These are phyloP conservation scores for Kodamaea kakaduensis DNA, from an alignment of 805 yeast genomes.

Conservation along the genomic window DNA sequence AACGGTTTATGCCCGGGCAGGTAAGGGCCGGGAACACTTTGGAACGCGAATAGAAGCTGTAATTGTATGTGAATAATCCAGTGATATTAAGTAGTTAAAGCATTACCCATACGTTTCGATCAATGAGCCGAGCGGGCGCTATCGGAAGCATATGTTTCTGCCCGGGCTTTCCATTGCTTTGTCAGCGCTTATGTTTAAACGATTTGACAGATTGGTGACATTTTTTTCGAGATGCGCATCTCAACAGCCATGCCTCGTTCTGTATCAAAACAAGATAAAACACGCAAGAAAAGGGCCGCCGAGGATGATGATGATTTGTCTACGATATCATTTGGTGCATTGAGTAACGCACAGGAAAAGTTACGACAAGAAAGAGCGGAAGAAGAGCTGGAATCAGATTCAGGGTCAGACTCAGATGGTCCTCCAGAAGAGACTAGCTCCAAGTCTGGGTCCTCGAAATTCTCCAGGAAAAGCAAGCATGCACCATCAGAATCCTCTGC, in stretches of 20 bases:
- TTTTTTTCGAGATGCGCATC: constrained; percentile 7
- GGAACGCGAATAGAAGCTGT: no score
- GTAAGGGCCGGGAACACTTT: no score
- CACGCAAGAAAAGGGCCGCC: neutral
- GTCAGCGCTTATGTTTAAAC: constrained; percentile 2
- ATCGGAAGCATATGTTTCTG: no score
- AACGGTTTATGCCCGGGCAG: no score
- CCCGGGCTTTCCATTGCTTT: no score
- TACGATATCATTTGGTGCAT: constrained; percentile 60
- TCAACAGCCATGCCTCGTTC: constrained; percentile 2
- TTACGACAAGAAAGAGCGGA: constrained; percentile 16
- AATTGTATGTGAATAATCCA: no score
- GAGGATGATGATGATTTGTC: constrained; percentile 43
- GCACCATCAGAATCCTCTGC: constrained; percentile 83
- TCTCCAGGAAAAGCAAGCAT: constrained; percentile 54
- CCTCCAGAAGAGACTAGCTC: constrained; percentile 38
- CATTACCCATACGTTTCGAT: no score
- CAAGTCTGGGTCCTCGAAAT: constrained; percentile 13
- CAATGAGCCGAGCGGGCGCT: no score
- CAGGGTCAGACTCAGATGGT: constrained; percentile 22
- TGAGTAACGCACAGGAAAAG: constrained; percentile 56
- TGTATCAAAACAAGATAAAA: neutral
- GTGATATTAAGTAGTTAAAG: no score
- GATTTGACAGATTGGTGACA: no score
- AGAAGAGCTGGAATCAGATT: constrained; percentile 2